Percentiles rank a stretch among this genome's conserved stretches.
phyloP scores from a whole-genome alignment of 805 yeast genomes.

The Metschnikowia dekortorum region DNA sequence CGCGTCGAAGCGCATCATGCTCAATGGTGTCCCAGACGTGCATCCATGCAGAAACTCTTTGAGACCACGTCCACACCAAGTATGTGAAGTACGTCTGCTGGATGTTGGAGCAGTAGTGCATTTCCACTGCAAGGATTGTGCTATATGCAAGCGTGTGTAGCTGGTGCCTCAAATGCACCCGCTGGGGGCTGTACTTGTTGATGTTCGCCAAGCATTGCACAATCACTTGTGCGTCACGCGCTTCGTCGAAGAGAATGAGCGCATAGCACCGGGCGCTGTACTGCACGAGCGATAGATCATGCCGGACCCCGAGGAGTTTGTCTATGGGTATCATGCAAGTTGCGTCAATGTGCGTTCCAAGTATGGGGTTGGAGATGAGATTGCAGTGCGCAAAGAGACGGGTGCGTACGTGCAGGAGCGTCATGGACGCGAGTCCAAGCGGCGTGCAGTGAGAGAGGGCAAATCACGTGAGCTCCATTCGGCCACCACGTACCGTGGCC shows the following conservation, averaged over 20 bases:
- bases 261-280: constrained; percentile 9
- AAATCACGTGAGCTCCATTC: no score
- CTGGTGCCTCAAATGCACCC: constrained; percentile 3
- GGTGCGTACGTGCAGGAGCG: not conserved
- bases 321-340: not conserved
- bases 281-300: constrained; percentile 7
- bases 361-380: not conserved
- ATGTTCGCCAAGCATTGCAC: not conserved
- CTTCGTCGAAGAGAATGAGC: constrained; percentile 2
- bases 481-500: no score
- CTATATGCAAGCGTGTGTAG: not conserved
- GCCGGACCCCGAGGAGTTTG: constrained; percentile 1
- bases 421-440: no score
- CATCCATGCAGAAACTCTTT: constrained; percentile 3
- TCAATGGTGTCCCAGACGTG: constrained; percentile 14
- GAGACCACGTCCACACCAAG: constrained; percentile 8
- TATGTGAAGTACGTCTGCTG: constrained; percentile 12
- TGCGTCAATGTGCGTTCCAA: not conserved
- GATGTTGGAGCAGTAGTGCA: constrained; percentile 3
- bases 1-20: constrained; percentile 16
- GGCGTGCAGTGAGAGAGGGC: no score
- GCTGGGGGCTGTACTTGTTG: constrained; percentile 11
- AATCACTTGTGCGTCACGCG: not conserved
- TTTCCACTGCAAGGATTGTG: constrained; percentile 4
- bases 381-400: not conserved